These are phyloP conservation scores for Arabidopsis arenosa DNA, from an alignment of 345 rosid species.

Conservation along the genomic window DNA sequence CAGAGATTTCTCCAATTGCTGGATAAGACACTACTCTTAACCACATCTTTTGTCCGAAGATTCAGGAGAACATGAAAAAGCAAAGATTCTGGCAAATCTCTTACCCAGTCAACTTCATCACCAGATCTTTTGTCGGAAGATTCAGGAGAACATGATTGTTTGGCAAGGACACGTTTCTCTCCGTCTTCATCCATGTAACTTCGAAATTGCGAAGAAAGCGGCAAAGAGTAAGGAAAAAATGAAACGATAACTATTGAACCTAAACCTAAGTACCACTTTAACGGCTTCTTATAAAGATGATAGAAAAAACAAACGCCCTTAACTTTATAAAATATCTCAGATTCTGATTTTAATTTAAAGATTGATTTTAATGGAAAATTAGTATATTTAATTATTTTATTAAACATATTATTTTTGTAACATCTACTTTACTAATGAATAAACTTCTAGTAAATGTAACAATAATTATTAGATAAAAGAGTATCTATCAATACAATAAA, in stretches of 20 bases:
- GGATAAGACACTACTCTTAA: neutral
- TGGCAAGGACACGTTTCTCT: neutral
- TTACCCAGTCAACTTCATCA: neutral
- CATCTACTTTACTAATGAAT: too few species aligned
- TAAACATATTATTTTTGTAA: too few species aligned
- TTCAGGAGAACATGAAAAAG: neutral
- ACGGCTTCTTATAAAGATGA: too few species aligned
- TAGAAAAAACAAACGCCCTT: neutral
- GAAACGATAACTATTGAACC: neutral
- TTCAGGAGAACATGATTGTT: too few species aligned
- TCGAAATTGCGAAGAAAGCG: neutral
- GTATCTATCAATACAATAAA: too few species aligned
- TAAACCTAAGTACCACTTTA: neutral
- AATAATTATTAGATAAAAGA: too few species aligned
- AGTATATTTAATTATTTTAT: too few species aligned
- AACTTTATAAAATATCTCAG: too few species aligned
- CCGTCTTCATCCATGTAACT: neutral
- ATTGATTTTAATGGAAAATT: too few species aligned
- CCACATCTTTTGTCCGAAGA: neutral
- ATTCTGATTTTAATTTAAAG: too few species aligned
- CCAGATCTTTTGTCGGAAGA: neutral
- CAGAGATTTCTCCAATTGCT: slow-evolving; percentile 5
- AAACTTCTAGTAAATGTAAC: too few species aligned
- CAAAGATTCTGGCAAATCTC: neutral
- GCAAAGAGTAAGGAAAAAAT: neutral